phyloP scores from a whole-genome alignment of 768 basidiomycete species.

The Crucibulum laeve region DNA sequence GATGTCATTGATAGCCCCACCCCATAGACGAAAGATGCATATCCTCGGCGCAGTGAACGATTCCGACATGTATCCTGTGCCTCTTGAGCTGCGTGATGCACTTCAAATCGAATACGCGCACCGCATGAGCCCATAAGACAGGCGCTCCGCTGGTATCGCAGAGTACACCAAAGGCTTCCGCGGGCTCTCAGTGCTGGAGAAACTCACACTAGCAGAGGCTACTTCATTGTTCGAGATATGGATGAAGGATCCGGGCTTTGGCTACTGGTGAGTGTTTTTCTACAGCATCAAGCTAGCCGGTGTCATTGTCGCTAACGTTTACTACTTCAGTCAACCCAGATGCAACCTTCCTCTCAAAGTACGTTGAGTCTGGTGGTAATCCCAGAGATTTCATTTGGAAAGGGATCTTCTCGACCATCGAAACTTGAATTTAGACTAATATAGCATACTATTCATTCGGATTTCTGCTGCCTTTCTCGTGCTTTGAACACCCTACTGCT shows the following conservation, averaged over 20 bases:
- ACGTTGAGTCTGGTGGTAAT: constrained; percentile 75
- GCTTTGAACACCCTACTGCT: too few species aligned
- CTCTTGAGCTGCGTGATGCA: constrained; percentile 62
- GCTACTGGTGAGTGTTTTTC: constrained; percentile 37
- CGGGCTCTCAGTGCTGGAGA: constrained; percentile 41
- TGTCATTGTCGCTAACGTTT: constrained; percentile 5
- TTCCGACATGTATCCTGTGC: constrained; percentile 55
- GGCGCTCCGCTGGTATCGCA: constrained; percentile 42
- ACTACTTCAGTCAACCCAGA: constrained; percentile 43
- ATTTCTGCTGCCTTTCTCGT: too few species aligned
- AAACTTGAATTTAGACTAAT: not conserved
- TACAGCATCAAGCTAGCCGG: not conserved
- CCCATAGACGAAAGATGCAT: constrained; percentile 58
- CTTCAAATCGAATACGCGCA: constrained; percentile 42
- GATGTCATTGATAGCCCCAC: too few species aligned
- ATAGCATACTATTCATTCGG: not conserved
- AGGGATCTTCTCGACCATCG: constrained; percentile 40
- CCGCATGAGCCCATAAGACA: constrained; percentile 50
- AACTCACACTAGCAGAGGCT: constrained; percentile 64
- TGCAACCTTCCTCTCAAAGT: constrained; percentile 75
- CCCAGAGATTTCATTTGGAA: constrained; percentile 74
- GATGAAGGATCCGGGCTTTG: constrained; percentile 57
- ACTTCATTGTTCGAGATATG: constrained; percentile 73
- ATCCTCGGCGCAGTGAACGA: constrained; percentile 68
- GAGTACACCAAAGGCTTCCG: constrained; percentile 49